A percentile compares a stretch with the other conserved stretches of the same genome.
These are phyloP conservation scores for Candida tammaniensis DNA, from an alignment of 805 yeast genomes.

Conservation along the genomic window DNA sequence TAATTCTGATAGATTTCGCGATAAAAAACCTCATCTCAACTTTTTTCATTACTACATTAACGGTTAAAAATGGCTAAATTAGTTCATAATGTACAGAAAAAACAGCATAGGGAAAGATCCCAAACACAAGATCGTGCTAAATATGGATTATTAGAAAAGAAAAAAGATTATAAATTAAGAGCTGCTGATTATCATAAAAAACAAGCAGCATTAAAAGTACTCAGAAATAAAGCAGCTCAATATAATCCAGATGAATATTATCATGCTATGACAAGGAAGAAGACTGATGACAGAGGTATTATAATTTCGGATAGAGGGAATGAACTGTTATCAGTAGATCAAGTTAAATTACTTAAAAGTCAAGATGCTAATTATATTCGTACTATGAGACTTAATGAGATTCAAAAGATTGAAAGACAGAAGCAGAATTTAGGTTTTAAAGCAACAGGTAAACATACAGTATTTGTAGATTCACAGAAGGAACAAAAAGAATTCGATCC, in stretches of 20 bases:
- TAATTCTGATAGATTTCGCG: no score
- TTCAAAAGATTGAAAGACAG: conserved; percentile 58
- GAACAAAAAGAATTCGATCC: conserved; percentile 61
- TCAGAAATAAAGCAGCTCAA: conserved; percentile 66
- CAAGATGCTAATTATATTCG: conserved; percentile 88
- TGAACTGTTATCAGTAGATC: conserved; percentile 63
- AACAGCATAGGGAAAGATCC: conserved; percentile 92
- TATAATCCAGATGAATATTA: conserved; percentile 95
- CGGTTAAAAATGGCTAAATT: conserved; percentile 58
- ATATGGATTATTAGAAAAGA: conserved; percentile 89
- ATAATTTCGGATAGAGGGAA: conserved; percentile 63
- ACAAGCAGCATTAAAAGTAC: conserved; percentile 62
- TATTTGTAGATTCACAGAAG: conserved; percentile 68
- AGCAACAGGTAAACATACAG: conserved; percentile 74
- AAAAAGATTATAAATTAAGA: conserved; percentile 50
- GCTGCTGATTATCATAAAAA: conserved; percentile 58
- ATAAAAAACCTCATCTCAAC: conserved; percentile 5
- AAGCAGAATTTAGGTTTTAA: conserved; percentile 47
- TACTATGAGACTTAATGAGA: conserved; percentile 70
- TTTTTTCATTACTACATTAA: neutral
- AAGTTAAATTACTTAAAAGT: conserved; percentile 78
- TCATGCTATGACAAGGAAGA: conserved; percentile 80
- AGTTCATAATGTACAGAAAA: conserved; percentile 90
- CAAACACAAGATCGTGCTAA: conserved; percentile 73
- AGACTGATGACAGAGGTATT: conserved; percentile 70